Evolutionary conservation across 1,284 basidiomycete genomes (phyloP).

Genomic region (Rhodotorula mucilaginosa): DNA sequence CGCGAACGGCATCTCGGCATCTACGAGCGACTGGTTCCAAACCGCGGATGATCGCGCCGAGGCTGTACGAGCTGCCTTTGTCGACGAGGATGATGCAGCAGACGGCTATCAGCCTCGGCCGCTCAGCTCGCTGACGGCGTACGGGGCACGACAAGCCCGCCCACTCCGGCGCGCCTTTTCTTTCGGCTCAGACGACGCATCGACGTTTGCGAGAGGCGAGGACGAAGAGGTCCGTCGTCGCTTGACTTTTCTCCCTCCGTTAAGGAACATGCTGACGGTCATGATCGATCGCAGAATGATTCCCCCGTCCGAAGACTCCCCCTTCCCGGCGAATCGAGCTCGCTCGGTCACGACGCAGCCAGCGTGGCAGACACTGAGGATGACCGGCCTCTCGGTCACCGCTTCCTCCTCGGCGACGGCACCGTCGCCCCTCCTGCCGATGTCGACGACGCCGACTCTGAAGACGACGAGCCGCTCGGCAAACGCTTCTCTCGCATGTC

Average conservation of each 20-base stretch:
- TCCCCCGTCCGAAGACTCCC: slow-evolving; percentile 3
- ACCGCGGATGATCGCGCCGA: neutral
- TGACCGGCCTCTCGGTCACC: slow-evolving; percentile 1
- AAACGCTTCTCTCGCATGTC: slow-evolving; percentile 7
- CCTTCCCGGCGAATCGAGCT: slow-evolving; percentile 23
- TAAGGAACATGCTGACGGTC: too few relatives aligned
- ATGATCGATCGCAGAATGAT: neutral
- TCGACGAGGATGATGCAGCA: slow-evolving; percentile 3
- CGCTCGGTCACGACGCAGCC: slow-evolving; percentile 9
- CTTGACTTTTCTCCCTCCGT: too few relatives aligned
- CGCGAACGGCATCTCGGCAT: neutral
- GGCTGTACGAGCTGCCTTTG: neutral
- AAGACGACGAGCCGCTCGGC: slow-evolving; percentile 18
- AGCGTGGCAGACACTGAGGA: slow-evolving; percentile 9
- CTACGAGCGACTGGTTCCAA: slow-evolving; percentile 19
- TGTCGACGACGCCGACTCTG: neutral
- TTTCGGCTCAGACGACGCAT: neutral
- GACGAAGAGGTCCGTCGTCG: neutral
- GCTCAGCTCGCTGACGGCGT: slow-evolving; percentile 5
- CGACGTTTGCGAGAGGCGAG: neutral
- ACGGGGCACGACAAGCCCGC: too few relatives aligned
- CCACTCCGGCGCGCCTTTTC: neutral
- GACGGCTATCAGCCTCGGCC: slow-evolving; percentile 3
- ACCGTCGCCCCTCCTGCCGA: neutral
- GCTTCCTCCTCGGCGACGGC: neutral